Base-by-base conservation (phyloP, 2,329 filamentous ascomycete genomes). In the Xylariales sp. region DNA sequence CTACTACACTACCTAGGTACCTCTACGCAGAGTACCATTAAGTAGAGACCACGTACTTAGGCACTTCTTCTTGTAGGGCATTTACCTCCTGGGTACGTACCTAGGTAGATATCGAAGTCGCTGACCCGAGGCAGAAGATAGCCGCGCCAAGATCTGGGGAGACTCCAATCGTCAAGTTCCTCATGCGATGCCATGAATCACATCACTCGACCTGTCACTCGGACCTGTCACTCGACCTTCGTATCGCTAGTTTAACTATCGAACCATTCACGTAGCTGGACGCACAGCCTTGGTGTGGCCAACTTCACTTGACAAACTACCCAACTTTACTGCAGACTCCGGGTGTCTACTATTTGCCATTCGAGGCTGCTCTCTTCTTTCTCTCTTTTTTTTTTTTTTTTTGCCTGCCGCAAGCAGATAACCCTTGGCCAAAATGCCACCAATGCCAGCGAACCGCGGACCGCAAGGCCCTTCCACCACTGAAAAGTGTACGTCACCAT, bases 401-500 rank as follows among this genome's bases (percentile, higher is more conserved):
- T 43, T 41, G 5, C 54, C 32, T 55, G 30, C 52, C 18, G 34
- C 62, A 5, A 28, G 39, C 58, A 64, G 54, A 50, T 48, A 41
- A 57, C 59, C 46, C 39, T 41, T 41, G 28, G 43, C 39, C 71
- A 75, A 71, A 56, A 89, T 89, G 87, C 86, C 87, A 67, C 81
- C 83, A 54, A 83, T 89, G 75, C 86, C 86, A 75, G 84, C 84
- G 71, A 84, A 86, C 73, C 78, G 80, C 68, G 80, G 81, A 57
- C 80, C 80, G 70, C 81, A 81, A 72, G 90, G 88, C 71, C 90
- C 89, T 66, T 91, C 90, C 55, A 90, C 88, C 66, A 84, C 91
- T 72, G 90, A 93, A 79, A 93, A 93, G 81, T 85, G 90, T 92
- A 84, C 68, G 66, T 64, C 55, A 54, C 70, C 45, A 62, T 62